phyloP scores from a whole-genome alignment of 2,329 filamentous ascomycete species.

The Thielaviopsis ethacetica region DNA sequence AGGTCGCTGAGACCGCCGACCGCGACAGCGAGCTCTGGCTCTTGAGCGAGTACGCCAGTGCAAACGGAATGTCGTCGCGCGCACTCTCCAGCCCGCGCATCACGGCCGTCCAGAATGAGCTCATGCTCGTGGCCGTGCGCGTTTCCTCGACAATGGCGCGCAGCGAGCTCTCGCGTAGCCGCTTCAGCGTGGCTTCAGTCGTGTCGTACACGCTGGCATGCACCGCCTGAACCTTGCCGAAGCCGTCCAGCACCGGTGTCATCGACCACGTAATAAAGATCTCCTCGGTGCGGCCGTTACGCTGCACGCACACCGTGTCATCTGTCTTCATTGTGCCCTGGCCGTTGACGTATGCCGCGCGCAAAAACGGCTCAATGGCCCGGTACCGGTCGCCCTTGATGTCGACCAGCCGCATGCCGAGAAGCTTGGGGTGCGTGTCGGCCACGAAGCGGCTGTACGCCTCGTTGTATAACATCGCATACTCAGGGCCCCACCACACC shows the following conservation, averaged over 20 bases:
- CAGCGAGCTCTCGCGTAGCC: slow-evolving; percentile 63
- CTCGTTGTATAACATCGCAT: slow-evolving; percentile 55
- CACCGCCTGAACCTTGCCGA: slow-evolving; percentile 57
- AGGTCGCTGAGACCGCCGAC: neutral
- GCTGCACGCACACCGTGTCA: slow-evolving; percentile 55
- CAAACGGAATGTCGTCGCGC: slow-evolving; percentile 60
- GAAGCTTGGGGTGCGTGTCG: slow-evolving; percentile 57
- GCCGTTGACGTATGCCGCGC: slow-evolving; percentile 49
- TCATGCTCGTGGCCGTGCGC: slow-evolving; percentile 53
- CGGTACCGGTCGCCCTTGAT: slow-evolving; percentile 64
- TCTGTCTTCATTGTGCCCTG: slow-evolving; percentile 77
- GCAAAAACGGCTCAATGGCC: slow-evolving; percentile 51
- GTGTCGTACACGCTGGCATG: slow-evolving; percentile 76
- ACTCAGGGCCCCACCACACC: slow-evolving; percentile 64
- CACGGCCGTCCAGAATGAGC: slow-evolving; percentile 57
- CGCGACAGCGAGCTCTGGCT: slow-evolving; percentile 48
- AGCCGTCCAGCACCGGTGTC: slow-evolving; percentile 57
- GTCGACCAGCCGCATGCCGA: slow-evolving; percentile 54
- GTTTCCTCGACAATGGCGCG: slow-evolving; percentile 64
- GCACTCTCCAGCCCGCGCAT: slow-evolving; percentile 55
- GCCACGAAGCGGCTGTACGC: slow-evolving; percentile 57
- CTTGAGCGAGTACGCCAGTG: slow-evolving; percentile 57
- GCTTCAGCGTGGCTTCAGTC: slow-evolving; percentile 60
- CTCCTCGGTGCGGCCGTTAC: slow-evolving; percentile 58
- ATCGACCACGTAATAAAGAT: slow-evolving; percentile 73